phyloP scores from a whole-genome alignment of 2,329 filamentous ascomycete species.

The Chrysoporthe austroafricana region DNA sequence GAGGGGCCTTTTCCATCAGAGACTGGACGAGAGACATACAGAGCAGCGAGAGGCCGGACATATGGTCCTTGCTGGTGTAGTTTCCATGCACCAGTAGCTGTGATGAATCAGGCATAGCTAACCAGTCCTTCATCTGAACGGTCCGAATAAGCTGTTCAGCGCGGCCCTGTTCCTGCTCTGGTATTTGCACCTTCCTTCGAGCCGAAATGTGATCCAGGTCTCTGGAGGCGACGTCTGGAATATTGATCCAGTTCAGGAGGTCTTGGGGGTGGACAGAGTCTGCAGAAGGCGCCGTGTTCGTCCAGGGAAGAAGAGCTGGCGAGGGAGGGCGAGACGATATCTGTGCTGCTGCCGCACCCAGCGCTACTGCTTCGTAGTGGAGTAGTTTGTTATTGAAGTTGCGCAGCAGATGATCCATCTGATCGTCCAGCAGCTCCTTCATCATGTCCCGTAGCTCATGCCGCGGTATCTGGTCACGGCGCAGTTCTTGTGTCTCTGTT shows the following conservation, averaged over 20 bases:
- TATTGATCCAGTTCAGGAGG: not conserved
- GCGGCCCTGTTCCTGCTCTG: not conserved
- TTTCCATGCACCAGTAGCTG: constrained; percentile 13
- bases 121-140: not conserved
- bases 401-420: no score
- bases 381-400: no score
- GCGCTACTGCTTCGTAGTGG: no score
- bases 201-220: not conserved
- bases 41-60: constrained; percentile 14
- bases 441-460: no score
- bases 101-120: not conserved
- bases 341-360: no score
- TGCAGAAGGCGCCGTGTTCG: not conserved
- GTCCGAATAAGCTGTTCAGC: not conserved
- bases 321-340: not conserved
- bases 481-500: no score
- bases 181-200: not conserved
- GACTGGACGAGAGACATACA: not conserved
- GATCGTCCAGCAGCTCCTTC: no score
- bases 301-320: not conserved
- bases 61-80: not conserved
- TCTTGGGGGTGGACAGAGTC: not conserved
- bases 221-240: not conserved
- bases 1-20: not conserved
- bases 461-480: no score